Evolutionary conservation across 2,329 filamentous ascomycete species (phyloP), one percentile per base, ranked within the genome.

Genomic region (Penicillium sp.): DNA sequence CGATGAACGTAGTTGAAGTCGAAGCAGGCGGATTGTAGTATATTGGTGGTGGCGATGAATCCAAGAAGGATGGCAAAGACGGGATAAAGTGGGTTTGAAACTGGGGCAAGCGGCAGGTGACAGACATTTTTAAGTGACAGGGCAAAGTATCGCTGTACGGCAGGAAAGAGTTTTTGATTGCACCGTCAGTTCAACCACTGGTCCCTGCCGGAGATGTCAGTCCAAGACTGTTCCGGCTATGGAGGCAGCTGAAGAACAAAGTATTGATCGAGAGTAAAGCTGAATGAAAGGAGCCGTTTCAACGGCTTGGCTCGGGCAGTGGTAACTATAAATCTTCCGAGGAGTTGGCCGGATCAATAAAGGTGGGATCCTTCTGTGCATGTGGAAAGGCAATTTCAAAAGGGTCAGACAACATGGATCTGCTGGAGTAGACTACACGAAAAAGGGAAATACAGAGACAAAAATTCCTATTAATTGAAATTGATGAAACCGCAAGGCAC

Each of bases 281-380:
- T 54, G 42, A 31, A 38, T 17, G 31, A 17, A 49, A 41, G 25
- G 25, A 35, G 45, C 12, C 4, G n/a, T 17, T 31, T 5, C 5
- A 17, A 22, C 7, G 34, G 20, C 28, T 35, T 51, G 20, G 20
- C 37, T 15, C 15, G 35, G 20, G 11, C 5, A 5, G 20, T 34
- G 42, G 52, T 37, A 43, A 51, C 60, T 62, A 62, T 62, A 57
- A 55, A 53, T 47, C 45, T 28, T 35, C 25, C 25, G 47, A 31
- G 22, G 17, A 52, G 25, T 2, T 38, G 14, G 22, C 54, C 49
- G 50, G 45, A 57, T 60, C 51, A 57, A 59, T 60, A 57, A 53
- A 38, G 54, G 57, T 55, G 45, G 57, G 50, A 45, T 59, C 54
- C 38, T 47, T 59, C 20, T 20, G 20, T 20, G 20, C 20, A 20